Conservation (phyloP, 1,139 yeast genomes). For the Candida sanyaensis region DNA sequence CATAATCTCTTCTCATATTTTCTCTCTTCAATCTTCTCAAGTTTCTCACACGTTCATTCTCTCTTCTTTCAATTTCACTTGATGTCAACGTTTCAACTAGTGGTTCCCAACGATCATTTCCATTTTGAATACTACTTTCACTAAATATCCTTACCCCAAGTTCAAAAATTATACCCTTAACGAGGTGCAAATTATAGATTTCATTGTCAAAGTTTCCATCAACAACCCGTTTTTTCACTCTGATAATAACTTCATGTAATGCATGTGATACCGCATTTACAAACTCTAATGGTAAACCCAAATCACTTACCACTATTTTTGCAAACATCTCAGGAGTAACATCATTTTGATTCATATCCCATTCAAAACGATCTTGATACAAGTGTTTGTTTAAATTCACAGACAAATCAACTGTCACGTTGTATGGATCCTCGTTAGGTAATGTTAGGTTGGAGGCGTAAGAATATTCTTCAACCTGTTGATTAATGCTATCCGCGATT, state of each 20-base stretch:
- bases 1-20: constrained; percentile 63
- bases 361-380: constrained; percentile 91
- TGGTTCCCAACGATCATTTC: constrained; percentile 84
- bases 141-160: constrained; percentile 47
- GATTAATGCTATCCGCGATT: constrained; percentile 69
- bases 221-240: constrained; percentile 80
- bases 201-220: constrained; percentile 67
- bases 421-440: constrained; percentile 65
- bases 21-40: constrained; percentile 91
- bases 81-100: constrained; percentile 81
- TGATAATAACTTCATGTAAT: constrained; percentile 74
- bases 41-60: constrained; percentile 91
- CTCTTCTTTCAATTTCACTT: constrained; percentile 93
- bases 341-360: constrained; percentile 75
- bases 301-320: constrained; percentile 73
- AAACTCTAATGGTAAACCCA: constrained; percentile 85
- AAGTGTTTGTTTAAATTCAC: constrained; percentile 82
- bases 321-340: constrained; percentile 87
- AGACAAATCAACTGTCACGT: constrained; percentile 78
- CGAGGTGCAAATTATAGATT: constrained; percentile 46
- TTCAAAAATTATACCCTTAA: constrained; percentile 46
- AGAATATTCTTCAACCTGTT: constrained; percentile 75
- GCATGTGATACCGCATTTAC: constrained; percentile 89
- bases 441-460: constrained; percentile 60
- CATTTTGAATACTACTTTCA: constrained; percentile 46